These are phyloP conservation scores for Phaeosphaeria sp. DNA, from an alignment of 2,329 filamentous ascomycete species.

Conservation along the genomic window DNA sequence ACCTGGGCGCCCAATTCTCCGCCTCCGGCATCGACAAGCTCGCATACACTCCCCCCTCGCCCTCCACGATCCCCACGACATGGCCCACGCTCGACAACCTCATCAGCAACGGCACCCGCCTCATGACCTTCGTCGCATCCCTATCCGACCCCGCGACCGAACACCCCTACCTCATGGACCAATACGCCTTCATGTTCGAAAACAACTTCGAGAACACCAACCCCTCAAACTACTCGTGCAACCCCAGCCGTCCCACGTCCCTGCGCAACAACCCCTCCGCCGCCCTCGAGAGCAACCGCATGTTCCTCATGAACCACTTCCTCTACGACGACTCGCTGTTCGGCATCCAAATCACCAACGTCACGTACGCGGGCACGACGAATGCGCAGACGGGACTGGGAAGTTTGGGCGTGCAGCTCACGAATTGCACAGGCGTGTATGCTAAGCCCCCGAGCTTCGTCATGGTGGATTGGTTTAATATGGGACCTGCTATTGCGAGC, in stretches of 20 bases:
- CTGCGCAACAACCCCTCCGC: slow-evolving; percentile 50
- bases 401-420: slow-evolving; percentile 49
- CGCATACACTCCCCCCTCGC: slow-evolving; percentile 55
- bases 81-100: slow-evolving; percentile 78
- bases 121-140: slow-evolving; percentile 73
- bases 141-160: slow-evolving; percentile 37
- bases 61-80: slow-evolving; percentile 57
- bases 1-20: slow-evolving; percentile 58
- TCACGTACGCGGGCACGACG: slow-evolving; percentile 65
- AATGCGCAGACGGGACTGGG: slow-evolving; percentile 70
- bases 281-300: slow-evolving; percentile 65
- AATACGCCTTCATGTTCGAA: slow-evolving; percentile 75
- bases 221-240: slow-evolving; percentile 74
- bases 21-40: slow-evolving; percentile 65
- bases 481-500: slow-evolving; percentile 71
- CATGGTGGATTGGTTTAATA: slow-evolving; percentile 81
- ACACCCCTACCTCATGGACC: slow-evolving; percentile 66
- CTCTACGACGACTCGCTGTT: slow-evolving; percentile 64
- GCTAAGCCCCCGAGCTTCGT: slow-evolving; percentile 72
- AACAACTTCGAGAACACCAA: slow-evolving; percentile 71
- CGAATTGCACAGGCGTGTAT: slow-evolving; percentile 64
- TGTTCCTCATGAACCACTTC: slow-evolving; percentile 85
- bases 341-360: slow-evolving; percentile 48
- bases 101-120: slow-evolving; percentile 68
- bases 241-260: slow-evolving; percentile 68